phyloP scores from a whole-genome alignment of 176 grass and related monocot genomes.

The Typha latifolia region DNA sequence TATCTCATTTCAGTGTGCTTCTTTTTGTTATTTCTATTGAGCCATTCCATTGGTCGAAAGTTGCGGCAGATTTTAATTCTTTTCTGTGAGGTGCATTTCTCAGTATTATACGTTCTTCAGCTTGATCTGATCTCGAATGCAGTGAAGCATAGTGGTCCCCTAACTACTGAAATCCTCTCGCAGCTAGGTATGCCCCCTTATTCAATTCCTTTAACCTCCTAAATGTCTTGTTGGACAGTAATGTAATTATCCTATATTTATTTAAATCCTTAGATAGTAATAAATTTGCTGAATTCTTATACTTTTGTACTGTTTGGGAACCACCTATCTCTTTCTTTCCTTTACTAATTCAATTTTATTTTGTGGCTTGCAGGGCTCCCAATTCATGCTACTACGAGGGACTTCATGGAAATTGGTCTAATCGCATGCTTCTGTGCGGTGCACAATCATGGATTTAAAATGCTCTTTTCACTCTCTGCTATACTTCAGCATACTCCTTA shows the following conservation, averaged over 20 bases:
- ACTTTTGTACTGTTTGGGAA: background rate
- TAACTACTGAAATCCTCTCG: conserved; percentile 68
- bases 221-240: background rate
- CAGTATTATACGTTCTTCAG: conserved; percentile 88
- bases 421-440: conserved; percentile 89
- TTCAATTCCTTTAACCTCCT: conserved; percentile 10
- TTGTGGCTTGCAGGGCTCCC: conserved; percentile 52
- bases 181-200: conserved; percentile 67
- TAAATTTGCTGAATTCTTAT: background rate
- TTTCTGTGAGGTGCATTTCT: conserved; percentile 87
- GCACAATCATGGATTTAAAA: conserved; percentile 95
- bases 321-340: background rate
- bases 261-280: background rate
- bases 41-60: conserved; percentile 62
- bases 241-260: background rate
- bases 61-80: conserved; percentile 79
- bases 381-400: conserved; percentile 47
- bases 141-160: conserved; percentile 50
- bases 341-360: conserved; percentile 3
- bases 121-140: conserved; percentile 76
- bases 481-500: conserved; percentile 82
- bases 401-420: conserved; percentile 77
- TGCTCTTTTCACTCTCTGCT: conserved; percentile 84
- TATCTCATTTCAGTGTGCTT: conserved; percentile 66
- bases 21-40: conserved; percentile 91